Percentiles rank a stretch among this genome's conserved stretches.
Evolutionary conservation across 257 asterid species (phyloP).

Genomic region (Lavandula angustifolia): DNA sequence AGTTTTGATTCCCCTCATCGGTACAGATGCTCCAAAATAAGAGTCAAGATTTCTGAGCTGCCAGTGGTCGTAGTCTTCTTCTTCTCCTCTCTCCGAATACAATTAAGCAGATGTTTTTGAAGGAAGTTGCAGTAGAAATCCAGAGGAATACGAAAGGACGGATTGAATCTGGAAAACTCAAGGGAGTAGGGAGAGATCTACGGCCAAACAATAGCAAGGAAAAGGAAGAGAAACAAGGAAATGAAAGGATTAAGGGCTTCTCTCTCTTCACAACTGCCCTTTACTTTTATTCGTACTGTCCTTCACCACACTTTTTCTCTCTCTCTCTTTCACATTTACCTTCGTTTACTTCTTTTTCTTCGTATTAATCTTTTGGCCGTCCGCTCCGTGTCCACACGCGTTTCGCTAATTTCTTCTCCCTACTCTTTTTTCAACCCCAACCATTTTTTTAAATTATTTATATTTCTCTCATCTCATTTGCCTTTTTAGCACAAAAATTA

Average conservation of each 20-base stretch:
- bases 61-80: neutral
- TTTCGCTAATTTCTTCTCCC: too few relatives aligned
- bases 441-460: too few relatives aligned
- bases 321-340: slow-evolving; percentile 31
- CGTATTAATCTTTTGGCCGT: neutral
- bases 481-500: too few relatives aligned
- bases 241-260: slow-evolving; percentile 16
- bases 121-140: neutral
- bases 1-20: slow-evolving; percentile 16
- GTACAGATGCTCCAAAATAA: slow-evolving; percentile 11
- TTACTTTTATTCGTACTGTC: slow-evolving; percentile 37
- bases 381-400: neutral
- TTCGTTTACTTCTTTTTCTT: neutral
- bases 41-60: slow-evolving; percentile 29
- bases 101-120: neutral
- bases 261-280: slow-evolving; percentile 26
- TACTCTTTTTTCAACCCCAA: too few relatives aligned
- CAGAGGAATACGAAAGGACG: slow-evolving; percentile 3
- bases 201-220: slow-evolving; percentile 9
- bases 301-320: slow-evolving; percentile 23
- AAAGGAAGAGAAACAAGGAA: slow-evolving; percentile 20
- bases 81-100: neutral
- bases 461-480: too few relatives aligned
- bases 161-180: slow-evolving; percentile 30
- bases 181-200: slow-evolving; percentile 37